These are phyloP conservation scores for Pachysandra terminalis DNA, from an alignment of 164 flowering plant genomes.

Conservation along the genomic window DNA sequence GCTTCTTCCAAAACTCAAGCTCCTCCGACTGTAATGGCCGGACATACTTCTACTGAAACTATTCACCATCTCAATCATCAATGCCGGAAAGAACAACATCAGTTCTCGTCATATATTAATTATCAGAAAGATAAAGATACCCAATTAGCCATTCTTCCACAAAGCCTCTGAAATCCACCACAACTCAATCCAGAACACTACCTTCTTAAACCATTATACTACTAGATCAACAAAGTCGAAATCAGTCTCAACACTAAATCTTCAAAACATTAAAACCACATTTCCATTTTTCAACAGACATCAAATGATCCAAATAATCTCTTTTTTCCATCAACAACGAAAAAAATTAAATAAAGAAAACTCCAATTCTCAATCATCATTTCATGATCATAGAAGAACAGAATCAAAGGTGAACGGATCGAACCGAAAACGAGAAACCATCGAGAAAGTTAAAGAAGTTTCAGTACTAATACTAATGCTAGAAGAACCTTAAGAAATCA, in stretches of 20 bases:
- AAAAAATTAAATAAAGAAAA: too few species aligned
- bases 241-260: not conserved
- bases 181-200: not conserved
- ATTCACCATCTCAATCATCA: constrained; percentile 34
- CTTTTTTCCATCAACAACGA: not conserved
- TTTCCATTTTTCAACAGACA: not conserved
- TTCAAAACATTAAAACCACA: not conserved
- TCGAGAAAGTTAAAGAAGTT: not conserved
- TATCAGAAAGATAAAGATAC: not conserved
- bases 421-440: not conserved
- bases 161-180: not conserved
- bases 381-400: not conserved
- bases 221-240: not conserved
- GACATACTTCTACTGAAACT: constrained; percentile 41
- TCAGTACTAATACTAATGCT: not conserved
- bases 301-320: not conserved
- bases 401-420: not conserved
- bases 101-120: not conserved
- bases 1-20: constrained; percentile 22
- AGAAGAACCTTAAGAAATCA: not conserved
- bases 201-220: not conserved
- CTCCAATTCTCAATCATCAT: not conserved
- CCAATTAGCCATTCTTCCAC: not conserved
- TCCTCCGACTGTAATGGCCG: constrained; percentile 27
- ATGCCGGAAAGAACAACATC: constrained; percentile 4